Evolutionary conservation across 2,329 filamentous ascomycete species (phyloP).

Genomic region (Lasiodiplodia sp.): DNA sequence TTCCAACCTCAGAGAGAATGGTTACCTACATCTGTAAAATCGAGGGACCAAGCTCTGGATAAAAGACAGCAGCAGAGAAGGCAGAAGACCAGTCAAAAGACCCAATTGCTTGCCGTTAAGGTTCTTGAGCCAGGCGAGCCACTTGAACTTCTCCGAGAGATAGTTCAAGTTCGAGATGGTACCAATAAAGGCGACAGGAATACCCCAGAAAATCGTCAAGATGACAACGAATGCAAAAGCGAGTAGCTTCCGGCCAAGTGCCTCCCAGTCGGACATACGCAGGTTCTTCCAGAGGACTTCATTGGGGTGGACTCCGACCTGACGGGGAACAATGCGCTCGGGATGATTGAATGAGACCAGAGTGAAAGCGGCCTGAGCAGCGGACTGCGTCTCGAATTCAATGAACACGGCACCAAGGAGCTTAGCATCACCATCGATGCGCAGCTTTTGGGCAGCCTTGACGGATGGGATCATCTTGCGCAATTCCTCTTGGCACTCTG

Average conservation of each 20-base stretch:
- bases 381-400: conserved; percentile 81
- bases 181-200: conserved; percentile 55
- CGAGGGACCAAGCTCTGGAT: conserved; percentile 55
- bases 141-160: conserved; percentile 46
- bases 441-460: conserved; percentile 69
- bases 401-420: conserved; percentile 83
- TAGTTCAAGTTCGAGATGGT: conserved; percentile 54
- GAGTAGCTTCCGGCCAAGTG: conserved; percentile 40
- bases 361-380: conserved; percentile 86
- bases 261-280: conserved; percentile 45
- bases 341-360: conserved; percentile 78
- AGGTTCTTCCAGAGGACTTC: conserved; percentile 58
- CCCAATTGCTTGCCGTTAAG: conserved; percentile 52
- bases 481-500: conserved; percentile 80
- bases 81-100: conserved; percentile 56
- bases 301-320: conserved; percentile 53
- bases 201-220: conserved; percentile 55
- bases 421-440: conserved; percentile 70
- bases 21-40: conserved; percentile 44
- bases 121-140: conserved; percentile 51
- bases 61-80: conserved; percentile 51
- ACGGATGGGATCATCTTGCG: conserved; percentile 75
- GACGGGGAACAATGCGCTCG: conserved; percentile 40
- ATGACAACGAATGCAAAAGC: conserved; percentile 49
- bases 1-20: not conserved